Evolutionary conservation across 2,329 filamentous ascomycete genomes (phyloP).

Genomic region (Monosporascus cannonballus): DNA sequence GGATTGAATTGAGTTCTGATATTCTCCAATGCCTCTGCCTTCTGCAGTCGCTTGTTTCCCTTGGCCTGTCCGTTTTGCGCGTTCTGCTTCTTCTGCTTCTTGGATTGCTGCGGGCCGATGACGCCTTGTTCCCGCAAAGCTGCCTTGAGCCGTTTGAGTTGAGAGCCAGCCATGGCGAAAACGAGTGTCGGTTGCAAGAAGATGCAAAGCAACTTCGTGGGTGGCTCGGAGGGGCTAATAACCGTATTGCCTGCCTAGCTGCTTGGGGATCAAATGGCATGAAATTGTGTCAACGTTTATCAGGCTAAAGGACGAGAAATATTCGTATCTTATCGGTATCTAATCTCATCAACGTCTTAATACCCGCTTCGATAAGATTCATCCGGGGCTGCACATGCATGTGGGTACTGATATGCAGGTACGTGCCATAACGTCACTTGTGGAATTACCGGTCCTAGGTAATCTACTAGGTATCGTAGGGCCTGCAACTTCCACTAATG

Average conservation of each 20-base stretch:
- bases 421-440: not conserved
- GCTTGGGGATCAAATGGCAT: not conserved
- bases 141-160: slow-evolving; percentile 91
- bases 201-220: not conserved
- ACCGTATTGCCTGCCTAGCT: not conserved
- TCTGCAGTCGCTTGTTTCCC: slow-evolving; percentile 67
- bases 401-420: not conserved
- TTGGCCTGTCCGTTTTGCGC: slow-evolving; percentile 60
- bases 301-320: not conserved
- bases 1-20: slow-evolving; percentile 98
- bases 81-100: slow-evolving; percentile 81
- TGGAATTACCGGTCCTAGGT: no score
- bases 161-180: slow-evolving; percentile 78
- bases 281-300: not conserved
- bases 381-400: not conserved
- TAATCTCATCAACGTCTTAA: no score
- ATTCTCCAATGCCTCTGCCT: slow-evolving; percentile 69
- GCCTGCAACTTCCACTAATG: no score
- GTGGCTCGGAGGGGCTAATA: not conserved
- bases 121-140: slow-evolving; percentile 87
- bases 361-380: not conserved
- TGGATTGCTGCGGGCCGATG: slow-evolving; percentile 85
- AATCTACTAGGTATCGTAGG: no score
- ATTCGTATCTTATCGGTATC: not conserved
- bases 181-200: not conserved